A percentile compares a stretch with the other conserved stretches of the same genome.
These are phyloP conservation scores for Tulasnella sp. DNA, from an alignment of 768 basidiomycete species.

Conservation along the genomic window DNA sequence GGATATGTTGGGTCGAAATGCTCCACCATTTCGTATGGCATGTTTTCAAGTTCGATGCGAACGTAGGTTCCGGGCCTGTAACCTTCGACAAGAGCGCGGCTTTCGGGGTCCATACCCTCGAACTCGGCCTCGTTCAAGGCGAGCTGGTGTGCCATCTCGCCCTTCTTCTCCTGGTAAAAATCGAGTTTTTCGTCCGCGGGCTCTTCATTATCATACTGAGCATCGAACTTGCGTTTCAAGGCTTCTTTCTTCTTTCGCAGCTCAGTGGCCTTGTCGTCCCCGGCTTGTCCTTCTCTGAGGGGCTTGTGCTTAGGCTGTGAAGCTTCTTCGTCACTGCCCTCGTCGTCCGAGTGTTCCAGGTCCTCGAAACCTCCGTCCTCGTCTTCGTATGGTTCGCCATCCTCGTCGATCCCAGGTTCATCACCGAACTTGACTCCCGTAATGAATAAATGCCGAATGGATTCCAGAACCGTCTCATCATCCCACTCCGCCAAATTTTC, in stretches of 20 bases:
- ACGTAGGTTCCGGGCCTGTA: conserved; percentile 88
- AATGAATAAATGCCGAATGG: conserved; percentile 85
- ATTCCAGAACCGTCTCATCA: conserved; percentile 77
- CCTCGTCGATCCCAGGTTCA: conserved; percentile 38
- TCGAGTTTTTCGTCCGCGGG: conserved; percentile 54
- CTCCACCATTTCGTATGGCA: conserved; percentile 89
- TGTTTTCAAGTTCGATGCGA: conserved; percentile 77
- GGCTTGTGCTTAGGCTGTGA: conserved; percentile 25
- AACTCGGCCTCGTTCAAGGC: conserved; percentile 84
- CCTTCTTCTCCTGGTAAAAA: conserved; percentile 90
- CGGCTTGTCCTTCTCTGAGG: conserved; percentile 19
- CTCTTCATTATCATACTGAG: conserved; percentile 90
- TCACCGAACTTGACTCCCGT: conserved; percentile 54
- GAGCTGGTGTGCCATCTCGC: conserved; percentile 81
- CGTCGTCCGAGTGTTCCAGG: conserved; percentile 40
- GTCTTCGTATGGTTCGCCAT: conserved; percentile 40
- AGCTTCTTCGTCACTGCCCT: conserved; percentile 26
- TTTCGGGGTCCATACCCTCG: conserved; percentile 65
- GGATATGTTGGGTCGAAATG: conserved; percentile 91
- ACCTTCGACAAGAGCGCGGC: conserved; percentile 83
- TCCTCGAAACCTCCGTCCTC: conserved; percentile 42
- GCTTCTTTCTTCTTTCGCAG: conserved; percentile 85
- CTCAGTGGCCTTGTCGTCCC: conserved; percentile 45
- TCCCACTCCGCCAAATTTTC: conserved; percentile 71
- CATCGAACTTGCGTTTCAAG: conserved; percentile 92